Percentiles rank a stretch among this genome's conserved stretches.
These are phyloP conservation scores for Alternaria sp. DNA, from an alignment of 2,329 filamentous ascomycete species.

Conservation along the genomic window DNA sequence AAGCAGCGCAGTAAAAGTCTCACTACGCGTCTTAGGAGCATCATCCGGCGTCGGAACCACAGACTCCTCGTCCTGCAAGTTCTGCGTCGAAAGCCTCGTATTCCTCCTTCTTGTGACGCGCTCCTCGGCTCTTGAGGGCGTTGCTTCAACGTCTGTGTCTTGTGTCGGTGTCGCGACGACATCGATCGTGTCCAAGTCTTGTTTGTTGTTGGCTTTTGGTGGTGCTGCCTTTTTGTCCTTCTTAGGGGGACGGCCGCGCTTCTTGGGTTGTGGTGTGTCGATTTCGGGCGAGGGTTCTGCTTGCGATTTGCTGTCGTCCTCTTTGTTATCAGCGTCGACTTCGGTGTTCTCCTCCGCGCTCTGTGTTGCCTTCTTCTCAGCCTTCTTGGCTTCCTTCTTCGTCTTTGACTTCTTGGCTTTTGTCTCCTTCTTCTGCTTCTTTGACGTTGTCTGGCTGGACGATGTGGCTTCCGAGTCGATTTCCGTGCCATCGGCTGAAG, in stretches of 20 bases:
- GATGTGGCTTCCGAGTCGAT: conserved; percentile 13
- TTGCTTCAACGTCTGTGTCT: conserved; percentile 10
- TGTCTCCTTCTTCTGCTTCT: conserved; percentile 1
- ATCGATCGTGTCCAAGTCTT: not conserved
- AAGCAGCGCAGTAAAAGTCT: conserved; percentile 35
- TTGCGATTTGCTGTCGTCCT: not conserved
- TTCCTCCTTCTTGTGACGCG: conserved; percentile 10
- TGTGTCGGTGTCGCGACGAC: not conserved
- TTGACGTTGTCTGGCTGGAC: not conserved
- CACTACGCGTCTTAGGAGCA: conserved; percentile 33
- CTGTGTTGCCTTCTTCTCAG: conserved; percentile 7
- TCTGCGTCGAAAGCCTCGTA: conserved; percentile 13
- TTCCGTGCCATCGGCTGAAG: conserved; percentile 17
- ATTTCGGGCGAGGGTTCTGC: not conserved
- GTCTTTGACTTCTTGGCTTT: not conserved
- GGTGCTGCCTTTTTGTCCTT: conserved; percentile 14
- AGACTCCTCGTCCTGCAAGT: not conserved
- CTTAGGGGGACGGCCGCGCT: conserved; percentile 13
- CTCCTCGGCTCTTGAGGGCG: conserved; percentile 14
- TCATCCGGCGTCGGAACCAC: conserved; percentile 6
- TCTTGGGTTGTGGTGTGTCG: conserved; percentile 8
- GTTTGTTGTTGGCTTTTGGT: not conserved
- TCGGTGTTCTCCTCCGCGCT: not conserved
- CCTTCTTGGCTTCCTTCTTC: not conserved
- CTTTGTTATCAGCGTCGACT: not conserved